Evolutionary conservation across 176 grass and related monocot species (phyloP), one percentile per base, ranked within the genome.

Genomic region (Phragmites australis): DNA sequence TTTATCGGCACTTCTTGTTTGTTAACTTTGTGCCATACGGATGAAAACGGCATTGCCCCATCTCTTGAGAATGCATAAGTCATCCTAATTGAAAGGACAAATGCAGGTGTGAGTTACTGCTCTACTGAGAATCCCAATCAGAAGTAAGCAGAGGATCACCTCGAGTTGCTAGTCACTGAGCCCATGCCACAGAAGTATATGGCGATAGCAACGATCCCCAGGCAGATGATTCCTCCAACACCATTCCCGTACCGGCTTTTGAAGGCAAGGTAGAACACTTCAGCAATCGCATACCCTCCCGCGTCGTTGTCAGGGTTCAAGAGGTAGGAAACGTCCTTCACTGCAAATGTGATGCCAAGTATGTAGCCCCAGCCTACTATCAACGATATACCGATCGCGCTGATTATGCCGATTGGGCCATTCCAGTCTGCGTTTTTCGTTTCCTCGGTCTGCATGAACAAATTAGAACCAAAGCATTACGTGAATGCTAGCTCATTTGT

Each of bases 61-160:
- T 98, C 96, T 82, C 96, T 89, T 1, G 96, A 98, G 86, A 98
- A 98, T n/a, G 96, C 96, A 10, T 98, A 98, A 0, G 69, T 90
- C 92, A 93, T 98, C 88, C 92, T 98, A 60, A 40, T 23, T 60
- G 4, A 15, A 22, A 51, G 4, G 44, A 73, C 11, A 42, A 45
- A 47, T 30, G 25, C 23, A 81, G 19, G 14, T 21, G 51, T 51
- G 26, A 47, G 26, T 9, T 19, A 61, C 6, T 37, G 4, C 6
- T 48, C 30, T 39, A 42, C 42, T 21, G 10, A 59, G 30, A 47
- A 37, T 2, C 19, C 13, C 11, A 18, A n/a, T n/a, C 41, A 6
- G 58, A 30, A 45, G 30, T 21, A 44, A 21, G 19, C 40, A 68
- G 40, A 61, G 58, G 15, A 14, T 66, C 39, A 91, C 94, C 94